Evolutionary conservation across 495 filamentous ascomycete species (phyloP), one percentile per base, ranked within the genome.

Genomic region (Penicillium goetzii): DNA sequence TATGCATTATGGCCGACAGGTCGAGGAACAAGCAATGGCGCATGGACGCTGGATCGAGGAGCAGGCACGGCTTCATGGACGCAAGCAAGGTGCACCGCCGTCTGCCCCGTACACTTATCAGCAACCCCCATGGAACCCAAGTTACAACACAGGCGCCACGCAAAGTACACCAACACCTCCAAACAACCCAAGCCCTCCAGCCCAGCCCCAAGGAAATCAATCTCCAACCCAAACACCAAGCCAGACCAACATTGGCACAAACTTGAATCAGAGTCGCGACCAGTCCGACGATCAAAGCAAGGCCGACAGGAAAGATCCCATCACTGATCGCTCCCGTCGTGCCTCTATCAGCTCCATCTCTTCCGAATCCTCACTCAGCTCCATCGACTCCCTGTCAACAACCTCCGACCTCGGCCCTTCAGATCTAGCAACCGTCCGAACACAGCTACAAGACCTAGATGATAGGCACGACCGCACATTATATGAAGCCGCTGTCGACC

Each of bases 11-110:
- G 73, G 78, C 28, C 65, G 74, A 45, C 72, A 77, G 51, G 75
- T 80, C 0, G 79, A 82, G 64, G 77, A 80, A 47, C 76, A 77
- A 36, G 78, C 78, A 3, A 59, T 80, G 53, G 73, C 75, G 9
- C 78, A 78, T 62, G 74, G 75, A 17, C 71, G 77, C 12, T 80
- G 78, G 77, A 59, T 80, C 11, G 78, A 80, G 66, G 73, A 78
- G 52, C 78, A 82, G 38, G 75, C 78, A 14, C 52, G 73, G 3
- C 58, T 75, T 12, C 61, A 69, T 28, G 70, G 72, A 8, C 68
- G 72, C 71, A 78, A 64, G 64, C 67, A 53, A 6, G 45, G 25
- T 25, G 62, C 38, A 50, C 59, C 66, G 51, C 52, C 56, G 11
- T 53, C 63, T 26, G 56, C 56, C 36, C 53, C 49, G 8, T 45